Evolutionary conservation across 345 rosid species (phyloP).

Genomic region (Cardamine resedifolia): DNA sequence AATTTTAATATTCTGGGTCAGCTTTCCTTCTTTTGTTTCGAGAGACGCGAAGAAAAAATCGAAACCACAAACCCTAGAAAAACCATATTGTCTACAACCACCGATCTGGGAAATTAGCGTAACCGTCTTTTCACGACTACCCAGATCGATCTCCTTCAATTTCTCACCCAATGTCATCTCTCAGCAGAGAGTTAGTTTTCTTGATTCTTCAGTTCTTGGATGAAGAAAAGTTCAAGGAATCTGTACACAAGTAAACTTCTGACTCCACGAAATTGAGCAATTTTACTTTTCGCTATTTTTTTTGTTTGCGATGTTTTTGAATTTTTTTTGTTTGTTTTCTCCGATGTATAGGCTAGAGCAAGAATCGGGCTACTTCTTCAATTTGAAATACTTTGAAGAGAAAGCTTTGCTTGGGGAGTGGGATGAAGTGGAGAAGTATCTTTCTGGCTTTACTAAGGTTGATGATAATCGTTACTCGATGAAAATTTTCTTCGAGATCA

Average conservation of each 20-base stretch:
- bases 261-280: neutral
- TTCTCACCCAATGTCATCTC: constrained; percentile 45
- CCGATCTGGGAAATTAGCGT: constrained; percentile 22
- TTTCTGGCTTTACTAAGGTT: constrained; percentile 79
- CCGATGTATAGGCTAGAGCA: constrained; percentile 58
- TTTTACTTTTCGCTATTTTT: neutral
- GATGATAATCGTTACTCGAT: constrained; percentile 84
- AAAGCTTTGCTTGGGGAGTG: constrained; percentile 74
- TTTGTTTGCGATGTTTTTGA: neutral
- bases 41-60: constrained; percentile 23
- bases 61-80: constrained; percentile 31
- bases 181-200: constrained; percentile 59
- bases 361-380: constrained; percentile 82
- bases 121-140: constrained; percentile 13
- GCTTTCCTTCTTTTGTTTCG: constrained; percentile 16
- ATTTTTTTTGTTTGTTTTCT: neutral
- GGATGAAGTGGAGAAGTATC: constrained; percentile 86
- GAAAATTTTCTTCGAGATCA: constrained; percentile 87
- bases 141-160: constrained; percentile 7
- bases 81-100: constrained; percentile 17
- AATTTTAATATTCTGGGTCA: constrained; percentile 2
- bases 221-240: constrained; percentile 56
- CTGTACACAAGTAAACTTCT: constrained; percentile 52
- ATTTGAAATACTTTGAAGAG: constrained; percentile 80
- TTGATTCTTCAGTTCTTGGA: constrained; percentile 57